phyloP scores from a whole-genome alignment of 2,329 filamentous ascomycete species.

The Colletotrichum sp. region DNA sequence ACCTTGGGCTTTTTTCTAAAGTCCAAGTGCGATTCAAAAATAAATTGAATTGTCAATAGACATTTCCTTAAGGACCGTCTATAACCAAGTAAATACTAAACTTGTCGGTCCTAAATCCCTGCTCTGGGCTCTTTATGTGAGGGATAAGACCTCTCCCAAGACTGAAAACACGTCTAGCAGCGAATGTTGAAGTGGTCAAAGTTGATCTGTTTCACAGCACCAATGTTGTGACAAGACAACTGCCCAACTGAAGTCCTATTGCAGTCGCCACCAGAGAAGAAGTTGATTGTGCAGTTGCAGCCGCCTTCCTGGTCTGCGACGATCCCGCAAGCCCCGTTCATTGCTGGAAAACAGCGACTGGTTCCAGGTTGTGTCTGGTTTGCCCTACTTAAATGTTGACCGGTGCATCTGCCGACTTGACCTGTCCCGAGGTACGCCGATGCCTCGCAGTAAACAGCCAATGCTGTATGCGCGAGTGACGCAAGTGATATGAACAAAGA shows the following conservation, averaged over 20 bases:
- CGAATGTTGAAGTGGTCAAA: conserved; percentile 17
- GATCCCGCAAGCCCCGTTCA: conserved; percentile 2
- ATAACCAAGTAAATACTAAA: neutral
- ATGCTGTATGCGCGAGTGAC: neutral
- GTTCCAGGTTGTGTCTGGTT: neutral
- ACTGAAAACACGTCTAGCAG: neutral
- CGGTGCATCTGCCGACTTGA: neutral
- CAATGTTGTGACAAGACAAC: neutral
- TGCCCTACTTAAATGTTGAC: neutral
- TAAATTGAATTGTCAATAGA: neutral
- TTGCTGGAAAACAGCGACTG: conserved; percentile 6
- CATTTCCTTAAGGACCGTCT: neutral
- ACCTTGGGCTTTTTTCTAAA: neutral
- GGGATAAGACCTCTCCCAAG: neutral
- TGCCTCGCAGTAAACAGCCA: neutral
- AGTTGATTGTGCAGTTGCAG: conserved; percentile 1
- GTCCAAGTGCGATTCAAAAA: too few species aligned
- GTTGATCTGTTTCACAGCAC: conserved; percentile 3
- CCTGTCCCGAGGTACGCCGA: conserved; percentile 6
- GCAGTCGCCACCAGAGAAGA: conserved; percentile 8
- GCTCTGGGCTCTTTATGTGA: neutral
- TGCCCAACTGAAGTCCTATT: neutral
- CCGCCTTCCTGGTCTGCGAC: neutral
- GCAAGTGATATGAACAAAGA: neutral
- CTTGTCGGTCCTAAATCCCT: neutral